Conservation (phyloP, 106 monocot species). For the Xerophyta viscosa region DNA sequence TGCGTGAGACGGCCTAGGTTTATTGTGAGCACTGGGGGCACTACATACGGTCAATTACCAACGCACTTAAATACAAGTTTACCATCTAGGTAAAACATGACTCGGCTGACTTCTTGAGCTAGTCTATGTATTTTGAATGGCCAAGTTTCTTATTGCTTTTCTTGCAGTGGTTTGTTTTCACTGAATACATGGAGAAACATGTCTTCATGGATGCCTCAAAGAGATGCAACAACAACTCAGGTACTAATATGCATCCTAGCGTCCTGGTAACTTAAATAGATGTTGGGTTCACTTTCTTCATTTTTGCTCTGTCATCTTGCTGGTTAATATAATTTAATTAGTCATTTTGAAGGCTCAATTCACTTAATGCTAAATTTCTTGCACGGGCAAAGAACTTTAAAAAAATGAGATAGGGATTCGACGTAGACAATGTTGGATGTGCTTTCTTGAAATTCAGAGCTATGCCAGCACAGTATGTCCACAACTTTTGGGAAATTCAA, state of each 20-base stretch:
- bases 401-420: too few relatives aligned
- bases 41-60: constrained; percentile 83
- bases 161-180: constrained; percentile 36
- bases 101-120: background rate
- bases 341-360: too few relatives aligned
- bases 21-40: constrained; percentile 85
- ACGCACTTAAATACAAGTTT: constrained; percentile 45
- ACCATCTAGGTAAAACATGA: constrained; percentile 42
- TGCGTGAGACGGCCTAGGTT: constrained; percentile 86
- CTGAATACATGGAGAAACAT: constrained; percentile 69
- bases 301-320: constrained; percentile 1
- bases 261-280: background rate
- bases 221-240: constrained; percentile 43
- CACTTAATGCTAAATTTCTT: too few relatives aligned
- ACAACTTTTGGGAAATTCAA: too few relatives aligned
- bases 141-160: background rate
- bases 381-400: too few relatives aligned
- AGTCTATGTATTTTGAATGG: background rate
- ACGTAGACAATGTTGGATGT: too few relatives aligned
- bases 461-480: too few relatives aligned
- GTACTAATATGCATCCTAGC: constrained; percentile 13
- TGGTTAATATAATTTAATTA: too few relatives aligned
- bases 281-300: background rate
- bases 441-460: too few relatives aligned
- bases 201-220: constrained; percentile 84